Evolutionary conservation across 148 eudicot genomes (phyloP).

Genomic region (Hydrangea macrophylla): DNA sequence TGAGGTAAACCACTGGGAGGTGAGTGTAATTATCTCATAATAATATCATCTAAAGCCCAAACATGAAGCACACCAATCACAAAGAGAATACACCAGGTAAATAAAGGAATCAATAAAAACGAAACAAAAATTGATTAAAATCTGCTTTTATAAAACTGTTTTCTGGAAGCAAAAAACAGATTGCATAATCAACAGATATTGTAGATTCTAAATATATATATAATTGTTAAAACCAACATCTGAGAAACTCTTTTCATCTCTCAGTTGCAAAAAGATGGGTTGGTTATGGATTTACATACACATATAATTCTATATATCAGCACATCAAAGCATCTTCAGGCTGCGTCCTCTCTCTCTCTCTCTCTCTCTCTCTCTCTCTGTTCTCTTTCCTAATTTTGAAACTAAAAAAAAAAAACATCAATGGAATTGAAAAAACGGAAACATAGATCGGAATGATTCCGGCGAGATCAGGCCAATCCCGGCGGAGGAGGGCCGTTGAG

Average conservation of each 20-base stretch:
- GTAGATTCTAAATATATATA: too few species aligned
- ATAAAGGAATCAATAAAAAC: not conserved
- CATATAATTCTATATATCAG: not conserved
- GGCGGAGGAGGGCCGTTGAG: conserved; percentile 31
- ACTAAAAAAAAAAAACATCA: not conserved
- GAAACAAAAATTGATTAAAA: too few species aligned
- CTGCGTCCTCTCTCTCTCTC: conserved; percentile 6
- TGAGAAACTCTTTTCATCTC: not conserved
- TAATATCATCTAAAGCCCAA: too few species aligned
- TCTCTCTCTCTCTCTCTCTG: not conserved
- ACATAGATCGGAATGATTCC: not conserved
- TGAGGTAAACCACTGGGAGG: too few species aligned
- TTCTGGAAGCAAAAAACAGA: too few species aligned
- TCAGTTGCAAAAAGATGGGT: not conserved
- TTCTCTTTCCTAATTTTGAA: not conserved
- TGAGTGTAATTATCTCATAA: too few species aligned
- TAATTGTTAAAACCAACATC: not conserved
- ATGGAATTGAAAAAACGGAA: not conserved
- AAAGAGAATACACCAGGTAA: not conserved
- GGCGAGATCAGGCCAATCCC: conserved; percentile 14
- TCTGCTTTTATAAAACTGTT: not conserved
- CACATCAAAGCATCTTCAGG: conserved; percentile 6
- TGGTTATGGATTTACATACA: conserved; percentile 6
- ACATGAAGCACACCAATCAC: not conserved
- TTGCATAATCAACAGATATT: not conserved